Evolutionary conservation across 129 eudicot species (phyloP).

Genomic region (Oenanthe sinensis): DNA sequence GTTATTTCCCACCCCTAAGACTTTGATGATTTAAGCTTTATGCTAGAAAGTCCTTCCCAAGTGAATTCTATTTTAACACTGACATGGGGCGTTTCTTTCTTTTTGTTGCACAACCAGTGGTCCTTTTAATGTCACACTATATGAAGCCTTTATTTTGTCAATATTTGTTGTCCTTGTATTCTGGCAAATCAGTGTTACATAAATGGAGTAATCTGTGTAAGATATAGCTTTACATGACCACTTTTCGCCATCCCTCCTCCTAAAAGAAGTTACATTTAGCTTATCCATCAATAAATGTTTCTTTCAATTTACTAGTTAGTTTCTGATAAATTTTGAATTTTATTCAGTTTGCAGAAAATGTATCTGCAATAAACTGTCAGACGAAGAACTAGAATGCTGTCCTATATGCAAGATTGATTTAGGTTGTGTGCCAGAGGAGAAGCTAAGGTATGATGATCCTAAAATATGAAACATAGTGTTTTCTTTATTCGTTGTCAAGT

Average conservation of each 20-base stretch:
- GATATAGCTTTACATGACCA: background rate
- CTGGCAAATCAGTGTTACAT: background rate
- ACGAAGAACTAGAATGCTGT: constrained; percentile 74
- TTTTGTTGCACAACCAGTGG: background rate
- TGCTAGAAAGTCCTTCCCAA: background rate
- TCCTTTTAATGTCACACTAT: background rate
- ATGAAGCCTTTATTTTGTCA: background rate
- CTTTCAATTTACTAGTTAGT: background rate
- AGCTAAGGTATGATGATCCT: constrained; percentile 50
- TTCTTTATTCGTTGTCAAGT: background rate
- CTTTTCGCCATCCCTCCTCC: background rate
- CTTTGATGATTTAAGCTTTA: background rate
- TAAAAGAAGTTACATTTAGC: background rate
- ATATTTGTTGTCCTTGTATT: background rate
- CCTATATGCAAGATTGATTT: constrained; percentile 71
- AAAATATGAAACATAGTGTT: background rate
- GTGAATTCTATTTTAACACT: background rate
- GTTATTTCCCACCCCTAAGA: background rate
- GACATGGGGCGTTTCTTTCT: background rate
- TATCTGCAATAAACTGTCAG: constrained; percentile 65
- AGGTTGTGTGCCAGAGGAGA: constrained; percentile 76
- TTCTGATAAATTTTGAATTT: constrained; percentile 4
- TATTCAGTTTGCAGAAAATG: constrained; percentile 90
- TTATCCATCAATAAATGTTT: background rate
- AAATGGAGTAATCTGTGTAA: background rate